phyloP scores from a whole-genome alignment of 345 rosid species.

The Trapa incisa region DNA sequence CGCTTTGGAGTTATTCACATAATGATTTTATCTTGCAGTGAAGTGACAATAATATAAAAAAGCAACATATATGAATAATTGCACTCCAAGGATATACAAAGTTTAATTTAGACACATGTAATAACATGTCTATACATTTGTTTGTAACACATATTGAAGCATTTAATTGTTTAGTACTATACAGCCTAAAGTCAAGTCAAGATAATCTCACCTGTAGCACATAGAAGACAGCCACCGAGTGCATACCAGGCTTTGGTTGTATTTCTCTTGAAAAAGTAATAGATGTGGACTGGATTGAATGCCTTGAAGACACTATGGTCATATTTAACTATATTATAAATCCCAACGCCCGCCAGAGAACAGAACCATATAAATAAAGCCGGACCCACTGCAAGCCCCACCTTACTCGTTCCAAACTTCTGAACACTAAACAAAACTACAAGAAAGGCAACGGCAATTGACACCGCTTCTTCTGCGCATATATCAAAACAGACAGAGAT shows the following conservation, averaged over 20 bases:
- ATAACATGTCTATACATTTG: not conserved
- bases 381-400: conserved; percentile 87
- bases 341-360: conserved; percentile 82
- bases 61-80: not conserved
- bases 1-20: too few relatives aligned
- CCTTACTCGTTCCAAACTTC: conserved; percentile 97
- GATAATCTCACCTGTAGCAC: conserved; percentile 68
- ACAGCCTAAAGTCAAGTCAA: not conserved
- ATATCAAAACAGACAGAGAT: conserved; percentile 4
- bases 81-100: not conserved
- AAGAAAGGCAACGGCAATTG: conserved; percentile 85
- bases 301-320: conserved; percentile 70
- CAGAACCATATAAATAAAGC: conserved; percentile 96
- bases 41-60: not conserved
- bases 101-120: not conserved
- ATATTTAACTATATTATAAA: conserved; percentile 69
- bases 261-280: conserved; percentile 80
- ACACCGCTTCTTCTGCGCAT: conserved; percentile 79
- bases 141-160: not conserved
- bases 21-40: too few relatives aligned
- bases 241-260: conserved; percentile 81
- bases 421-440: conserved; percentile 90
- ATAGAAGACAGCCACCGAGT: conserved; percentile 95
- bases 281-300: conserved; percentile 83
- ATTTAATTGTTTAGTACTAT: not conserved